A percentile compares a stretch with the other conserved stretches of the same genome.
These are phyloP conservation scores for Sequoia sempervirens DNA, from an alignment of 75 land plant species.

Conservation along the genomic window DNA sequence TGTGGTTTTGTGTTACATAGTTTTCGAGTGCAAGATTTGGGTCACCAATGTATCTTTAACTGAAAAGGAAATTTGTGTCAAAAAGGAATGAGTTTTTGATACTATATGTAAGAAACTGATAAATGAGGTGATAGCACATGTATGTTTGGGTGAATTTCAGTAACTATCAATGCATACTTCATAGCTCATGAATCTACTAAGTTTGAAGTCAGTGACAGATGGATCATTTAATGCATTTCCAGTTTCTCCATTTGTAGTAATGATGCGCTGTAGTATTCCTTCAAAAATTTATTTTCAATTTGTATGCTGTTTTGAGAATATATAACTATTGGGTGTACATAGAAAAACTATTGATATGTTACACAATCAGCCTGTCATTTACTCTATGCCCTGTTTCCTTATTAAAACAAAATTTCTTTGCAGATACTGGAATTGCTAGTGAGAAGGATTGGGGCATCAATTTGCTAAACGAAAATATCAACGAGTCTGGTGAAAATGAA, in stretches of 20 bases:
- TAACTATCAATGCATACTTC: not conserved
- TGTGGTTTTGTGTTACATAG: not conserved
- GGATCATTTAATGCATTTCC: not conserved
- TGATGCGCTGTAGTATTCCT: not conserved
- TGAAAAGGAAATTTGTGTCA: not conserved
- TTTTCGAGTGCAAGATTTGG: not conserved
- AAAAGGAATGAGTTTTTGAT: not conserved
- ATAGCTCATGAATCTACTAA: not conserved
- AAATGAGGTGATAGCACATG: not conserved
- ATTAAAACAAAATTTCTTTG: not conserved
- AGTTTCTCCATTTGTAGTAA: no score
- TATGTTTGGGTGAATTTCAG: not conserved
- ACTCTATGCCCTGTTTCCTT: not conserved
- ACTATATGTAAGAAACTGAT: not conserved
- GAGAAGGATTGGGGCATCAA: conserved; percentile 96
- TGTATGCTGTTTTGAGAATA: not conserved
- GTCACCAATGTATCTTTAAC: no score
- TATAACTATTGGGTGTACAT: not conserved
- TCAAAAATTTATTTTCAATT: not conserved
- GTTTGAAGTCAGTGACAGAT: not conserved
- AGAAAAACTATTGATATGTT: not conserved
- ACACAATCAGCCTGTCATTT: not conserved
- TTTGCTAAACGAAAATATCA: conserved; percentile 69
- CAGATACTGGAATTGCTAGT: conserved; percentile 98
- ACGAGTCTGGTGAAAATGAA: conserved; percentile 78